Evolutionary conservation across 805 yeast species (phyloP).

Genomic region (Zygosaccharomyces gambellarensis): DNA sequence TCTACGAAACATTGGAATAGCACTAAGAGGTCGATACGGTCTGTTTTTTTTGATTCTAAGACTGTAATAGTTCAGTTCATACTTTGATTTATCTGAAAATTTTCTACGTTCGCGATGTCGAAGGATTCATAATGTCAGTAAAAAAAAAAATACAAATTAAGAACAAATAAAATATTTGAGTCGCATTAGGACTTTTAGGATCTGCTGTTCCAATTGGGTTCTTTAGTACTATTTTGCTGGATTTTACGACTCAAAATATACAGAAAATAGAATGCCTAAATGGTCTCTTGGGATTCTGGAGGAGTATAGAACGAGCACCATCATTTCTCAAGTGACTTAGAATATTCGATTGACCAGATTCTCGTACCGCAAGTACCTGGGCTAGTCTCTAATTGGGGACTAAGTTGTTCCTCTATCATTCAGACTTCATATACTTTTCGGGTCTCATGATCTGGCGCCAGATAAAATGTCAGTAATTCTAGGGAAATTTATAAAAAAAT

Average conservation of each 20-base stretch:
- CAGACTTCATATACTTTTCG: neutral
- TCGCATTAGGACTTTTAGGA: neutral
- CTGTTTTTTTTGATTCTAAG: neutral
- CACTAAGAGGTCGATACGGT: neutral
- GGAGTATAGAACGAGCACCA: no score
- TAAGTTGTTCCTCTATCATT: no score
- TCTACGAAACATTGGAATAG: slow-evolving; percentile 21
- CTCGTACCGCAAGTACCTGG: no score
- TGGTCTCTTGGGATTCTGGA: no score
- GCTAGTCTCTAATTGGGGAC: neutral
- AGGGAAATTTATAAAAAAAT: neutral
- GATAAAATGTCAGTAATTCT: neutral
- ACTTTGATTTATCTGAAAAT: neutral
- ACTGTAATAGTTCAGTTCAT: neutral
- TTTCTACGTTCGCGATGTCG: slow-evolving; percentile 1
- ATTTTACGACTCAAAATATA: no score
- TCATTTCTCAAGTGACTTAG: no score
- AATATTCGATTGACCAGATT: no score
- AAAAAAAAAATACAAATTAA: neutral
- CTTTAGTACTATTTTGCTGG: no score
- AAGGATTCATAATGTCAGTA: neutral
- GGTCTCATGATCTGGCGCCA: neutral
- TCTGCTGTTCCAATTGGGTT: no score
- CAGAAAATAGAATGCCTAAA: no score
- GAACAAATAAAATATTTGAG: neutral